phyloP scores from a whole-genome alignment of 768 basidiomycete genomes.

The Phlegmacium glaucopus region DNA sequence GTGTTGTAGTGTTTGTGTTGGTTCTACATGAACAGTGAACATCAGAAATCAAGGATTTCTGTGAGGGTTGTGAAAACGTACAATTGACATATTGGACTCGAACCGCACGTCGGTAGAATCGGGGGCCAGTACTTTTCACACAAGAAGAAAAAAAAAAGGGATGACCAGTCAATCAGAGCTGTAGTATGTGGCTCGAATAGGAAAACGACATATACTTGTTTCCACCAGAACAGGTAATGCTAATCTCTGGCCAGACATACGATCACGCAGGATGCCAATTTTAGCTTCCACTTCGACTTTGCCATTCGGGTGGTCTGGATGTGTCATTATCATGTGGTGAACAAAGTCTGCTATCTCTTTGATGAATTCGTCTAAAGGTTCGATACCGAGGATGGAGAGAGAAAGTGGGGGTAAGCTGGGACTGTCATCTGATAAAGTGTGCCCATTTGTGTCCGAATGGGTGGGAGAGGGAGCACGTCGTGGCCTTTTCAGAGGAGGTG shows the following conservation, averaged over 20 bases:
- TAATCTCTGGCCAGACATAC: constrained; percentile 51
- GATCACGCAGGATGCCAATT: constrained; percentile 72
- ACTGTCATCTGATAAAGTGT: constrained; percentile 7
- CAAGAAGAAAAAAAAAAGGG: constrained; percentile 1
- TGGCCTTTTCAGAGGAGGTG: constrained; percentile 23
- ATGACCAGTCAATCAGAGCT: constrained; percentile 3
- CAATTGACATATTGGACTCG: constrained; percentile 90
- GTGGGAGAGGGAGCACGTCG: constrained; percentile 14
- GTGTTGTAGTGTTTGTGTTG: constrained; percentile 89
- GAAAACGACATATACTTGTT: constrained; percentile 58
- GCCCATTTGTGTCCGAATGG: constrained; percentile 21
- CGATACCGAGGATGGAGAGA: constrained; percentile 81
- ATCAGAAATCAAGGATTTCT: constrained; percentile 10
- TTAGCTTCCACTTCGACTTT: constrained; percentile 90
- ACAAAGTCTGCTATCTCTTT: constrained; percentile 89
- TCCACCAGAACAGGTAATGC: constrained; percentile 75
- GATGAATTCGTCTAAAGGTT: constrained; percentile 92
- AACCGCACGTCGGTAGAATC: constrained; percentile 67
- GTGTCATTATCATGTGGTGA: constrained; percentile 61
- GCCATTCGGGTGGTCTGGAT: constrained; percentile 41
- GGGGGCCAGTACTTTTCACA: constrained; percentile 58
- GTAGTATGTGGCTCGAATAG: constrained; percentile 3
- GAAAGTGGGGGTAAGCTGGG: constrained; percentile 57
- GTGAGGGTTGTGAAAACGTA: constrained; percentile 37
- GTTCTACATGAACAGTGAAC: constrained; percentile 36